A percentile compares a stretch with the other conserved stretches of the same genome.
Conservation (phyloP, 306 rosid species). For the Sphenostylis stenocarpa region DNA sequence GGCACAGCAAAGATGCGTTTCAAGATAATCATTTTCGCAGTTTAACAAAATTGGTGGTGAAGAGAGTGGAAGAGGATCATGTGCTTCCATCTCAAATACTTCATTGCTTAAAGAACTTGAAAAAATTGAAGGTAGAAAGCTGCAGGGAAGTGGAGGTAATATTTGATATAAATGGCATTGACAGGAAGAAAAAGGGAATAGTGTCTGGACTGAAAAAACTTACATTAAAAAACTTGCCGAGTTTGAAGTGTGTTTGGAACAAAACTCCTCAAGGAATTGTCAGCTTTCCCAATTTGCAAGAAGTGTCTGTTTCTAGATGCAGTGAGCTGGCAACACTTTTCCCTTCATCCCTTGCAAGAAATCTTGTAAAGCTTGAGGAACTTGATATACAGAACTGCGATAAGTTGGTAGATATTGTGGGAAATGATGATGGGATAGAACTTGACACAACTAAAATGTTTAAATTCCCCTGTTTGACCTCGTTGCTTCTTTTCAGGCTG, state of each 20-base stretch:
- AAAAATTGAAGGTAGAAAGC: not conserved
- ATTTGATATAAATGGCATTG: not conserved
- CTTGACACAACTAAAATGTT: not conserved
- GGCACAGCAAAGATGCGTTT: not conserved
- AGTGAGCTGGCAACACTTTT: not conserved
- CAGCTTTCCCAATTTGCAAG: slow-evolving; percentile 15
- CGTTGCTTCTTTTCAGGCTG: not conserved
- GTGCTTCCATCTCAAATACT: not conserved
- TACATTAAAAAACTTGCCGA: not conserved
- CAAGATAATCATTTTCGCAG: not conserved
- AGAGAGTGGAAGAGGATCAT: not conserved
- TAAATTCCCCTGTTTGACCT: not conserved
- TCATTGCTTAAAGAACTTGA: not conserved
- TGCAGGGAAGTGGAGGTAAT: not conserved
- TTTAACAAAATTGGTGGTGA: not conserved
- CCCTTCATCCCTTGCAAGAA: not conserved
- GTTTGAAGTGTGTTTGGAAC: not conserved
- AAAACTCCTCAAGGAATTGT: not conserved
- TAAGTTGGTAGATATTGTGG: not conserved
- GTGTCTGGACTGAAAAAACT: not conserved
- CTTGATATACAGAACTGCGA: not conserved
- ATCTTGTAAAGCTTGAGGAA: not conserved
- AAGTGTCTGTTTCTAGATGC: not conserved
- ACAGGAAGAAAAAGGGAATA: not conserved
- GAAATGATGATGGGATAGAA: not conserved